Evolutionary conservation across 768 basidiomycete genomes (phyloP).

Genomic region (Mycena rebaudengoi): DNA sequence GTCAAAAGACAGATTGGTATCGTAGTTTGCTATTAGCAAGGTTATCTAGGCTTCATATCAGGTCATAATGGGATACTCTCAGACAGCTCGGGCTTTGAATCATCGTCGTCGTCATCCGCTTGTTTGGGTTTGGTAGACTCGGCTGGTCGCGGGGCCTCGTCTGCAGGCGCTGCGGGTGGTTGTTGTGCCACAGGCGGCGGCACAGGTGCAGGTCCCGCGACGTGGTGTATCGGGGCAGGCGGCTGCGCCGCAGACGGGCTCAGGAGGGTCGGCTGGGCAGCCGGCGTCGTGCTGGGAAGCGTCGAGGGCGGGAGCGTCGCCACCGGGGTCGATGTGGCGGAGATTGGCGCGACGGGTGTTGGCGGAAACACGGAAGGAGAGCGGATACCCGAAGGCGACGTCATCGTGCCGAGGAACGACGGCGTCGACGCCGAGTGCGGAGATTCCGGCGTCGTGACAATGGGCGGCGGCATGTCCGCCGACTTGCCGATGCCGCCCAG

Average conservation of each 20-base stretch:
- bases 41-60: no score
- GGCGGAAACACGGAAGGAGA: conserved; percentile 26
- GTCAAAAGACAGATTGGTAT: no score
- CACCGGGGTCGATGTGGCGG: neutral
- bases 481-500: conserved; percentile 27
- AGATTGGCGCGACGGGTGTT: conserved; percentile 21
- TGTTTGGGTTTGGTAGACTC: no score
- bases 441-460: conserved; percentile 25
- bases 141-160: no score
- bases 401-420: conserved; percentile 25
- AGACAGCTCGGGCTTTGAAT: no score
- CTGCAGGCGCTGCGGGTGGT: no score
- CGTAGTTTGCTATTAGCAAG: no score
- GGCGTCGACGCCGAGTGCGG: conserved; percentile 18
- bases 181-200: no score
- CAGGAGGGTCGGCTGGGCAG: neutral
- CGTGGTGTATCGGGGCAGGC: no score
- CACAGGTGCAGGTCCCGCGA: no score
- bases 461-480: conserved; percentile 25
- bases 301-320: conserved; percentile 8
- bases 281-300: conserved; percentile 18
- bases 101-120: no score
- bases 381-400: conserved; percentile 15
- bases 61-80: no score
- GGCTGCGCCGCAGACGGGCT: neutral